Conservation (phyloP, 78 protist genomes). For the Dictyostelium intermedium region DNA sequence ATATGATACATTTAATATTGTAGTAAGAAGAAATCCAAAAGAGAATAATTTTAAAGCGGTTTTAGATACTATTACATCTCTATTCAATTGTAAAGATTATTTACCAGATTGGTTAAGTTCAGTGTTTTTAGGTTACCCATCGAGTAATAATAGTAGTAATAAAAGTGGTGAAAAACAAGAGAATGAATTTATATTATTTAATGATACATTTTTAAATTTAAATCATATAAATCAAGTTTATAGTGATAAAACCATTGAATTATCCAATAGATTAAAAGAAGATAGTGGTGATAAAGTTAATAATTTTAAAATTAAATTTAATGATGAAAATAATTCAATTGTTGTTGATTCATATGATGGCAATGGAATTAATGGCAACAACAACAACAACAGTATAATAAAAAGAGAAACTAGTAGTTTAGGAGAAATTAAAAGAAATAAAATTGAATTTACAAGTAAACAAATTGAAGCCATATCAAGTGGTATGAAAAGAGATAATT, state of each 20-base stretch:
- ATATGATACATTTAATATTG: constrained; percentile 86
- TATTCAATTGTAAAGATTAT: constrained; percentile 57
- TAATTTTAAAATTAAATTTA: constrained; percentile 13
- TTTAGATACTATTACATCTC: constrained; percentile 90
- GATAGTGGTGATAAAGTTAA: not conserved
- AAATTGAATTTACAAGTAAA: constrained; percentile 35
- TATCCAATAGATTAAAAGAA: not conserved
- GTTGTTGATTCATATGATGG: not conserved
- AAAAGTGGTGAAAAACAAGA: not conserved
- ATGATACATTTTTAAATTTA: constrained; percentile 90
- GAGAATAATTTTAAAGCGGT: constrained; percentile 92
- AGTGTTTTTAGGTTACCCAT: constrained; percentile 91
- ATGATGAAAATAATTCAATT: not conserved
- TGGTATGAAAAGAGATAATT: constrained; percentile 86
- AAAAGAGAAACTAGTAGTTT: not conserved
- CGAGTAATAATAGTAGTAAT: not conserved
- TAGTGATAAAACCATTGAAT: not conserved
- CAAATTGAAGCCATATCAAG: constrained; percentile 87
- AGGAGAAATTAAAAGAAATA: not conserved
- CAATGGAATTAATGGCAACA: not conserved
- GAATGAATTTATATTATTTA: constrained; percentile 72
- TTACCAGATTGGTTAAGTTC: constrained; percentile 96
- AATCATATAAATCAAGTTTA: constrained; percentile 74
- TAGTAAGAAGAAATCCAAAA: constrained; percentile 93
- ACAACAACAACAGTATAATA: not conserved